A percentile compares a stretch with the other conserved stretches of the same genome.
Evolutionary conservation across 2,329 filamentous ascomycete species (phyloP).

Genomic region (Tolypocladium tropicale): DNA sequence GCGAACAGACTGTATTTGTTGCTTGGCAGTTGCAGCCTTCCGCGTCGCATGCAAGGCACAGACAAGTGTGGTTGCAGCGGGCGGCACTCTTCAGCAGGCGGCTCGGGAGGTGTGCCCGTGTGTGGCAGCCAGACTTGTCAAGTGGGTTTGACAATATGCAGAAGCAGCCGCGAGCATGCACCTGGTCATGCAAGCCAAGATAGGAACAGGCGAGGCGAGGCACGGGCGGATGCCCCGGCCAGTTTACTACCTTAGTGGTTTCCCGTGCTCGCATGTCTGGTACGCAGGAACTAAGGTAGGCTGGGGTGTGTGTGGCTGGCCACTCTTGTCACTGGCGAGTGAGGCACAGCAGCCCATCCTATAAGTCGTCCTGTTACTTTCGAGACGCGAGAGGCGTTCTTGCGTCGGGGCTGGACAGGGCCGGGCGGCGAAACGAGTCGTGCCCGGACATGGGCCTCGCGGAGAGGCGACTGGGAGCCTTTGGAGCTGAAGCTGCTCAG

Average conservation of each 20-base stretch:
- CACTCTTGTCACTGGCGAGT: not conserved
- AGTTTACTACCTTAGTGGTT: too few species aligned
- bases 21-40: not conserved
- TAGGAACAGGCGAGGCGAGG: not conserved
- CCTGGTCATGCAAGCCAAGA: not conserved
- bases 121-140: not conserved
- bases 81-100: not conserved
- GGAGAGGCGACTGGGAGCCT: not conserved
- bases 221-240: not conserved
- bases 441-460: not conserved
- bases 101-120: not conserved
- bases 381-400: not conserved
- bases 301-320: not conserved
- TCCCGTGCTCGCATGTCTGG: too few species aligned
- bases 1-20: not conserved
- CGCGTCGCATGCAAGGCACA: not conserved
- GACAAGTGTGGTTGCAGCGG: not conserved
- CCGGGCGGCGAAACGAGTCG: constrained; percentile 1
- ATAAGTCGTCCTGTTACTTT: not conserved
- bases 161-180: not conserved
- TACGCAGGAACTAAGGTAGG: not conserved
- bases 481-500: not conserved
- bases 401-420: not conserved
- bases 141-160: not conserved
- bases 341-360: not conserved